A percentile compares a stretch with the other conserved stretches of the same genome.
These are phyloP conservation scores for Picea abies DNA, from an alignment of 83 land plant species.

Conservation along the genomic window DNA sequence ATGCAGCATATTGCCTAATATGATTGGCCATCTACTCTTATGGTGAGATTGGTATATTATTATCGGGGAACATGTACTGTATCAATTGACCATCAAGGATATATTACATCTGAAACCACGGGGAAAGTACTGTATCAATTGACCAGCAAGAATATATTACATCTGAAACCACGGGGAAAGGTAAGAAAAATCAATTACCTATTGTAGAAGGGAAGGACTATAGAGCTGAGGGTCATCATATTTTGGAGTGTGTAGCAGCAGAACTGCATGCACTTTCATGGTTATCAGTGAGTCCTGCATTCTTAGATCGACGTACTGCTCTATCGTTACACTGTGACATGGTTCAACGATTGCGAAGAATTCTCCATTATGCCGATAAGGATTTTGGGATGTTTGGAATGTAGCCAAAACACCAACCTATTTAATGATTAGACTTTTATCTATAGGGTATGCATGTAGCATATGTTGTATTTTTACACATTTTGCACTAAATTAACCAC, in stretches of 20 bases:
- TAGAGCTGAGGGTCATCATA: slow-evolving; percentile 48
- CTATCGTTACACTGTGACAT: slow-evolving; percentile 95
- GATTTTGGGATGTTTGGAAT: slow-evolving; percentile 29
- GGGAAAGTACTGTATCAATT: slow-evolving; percentile 16
- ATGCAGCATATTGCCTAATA: slow-evolving; percentile 38
- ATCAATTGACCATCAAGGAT: slow-evolving; percentile 4
- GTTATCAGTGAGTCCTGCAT: slow-evolving; percentile 87
- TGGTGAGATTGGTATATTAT: slow-evolving; percentile 71
- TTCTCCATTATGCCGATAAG: slow-evolving; percentile 72
- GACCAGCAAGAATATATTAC: slow-evolving; percentile 2
- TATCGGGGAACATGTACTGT: slow-evolving; percentile 44
- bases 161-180: slow-evolving; percentile 33
- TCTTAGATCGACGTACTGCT: slow-evolving; percentile 63
- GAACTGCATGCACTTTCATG: slow-evolving; percentile 92
- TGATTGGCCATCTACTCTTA: slow-evolving; percentile 91
- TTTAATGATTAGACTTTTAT: neutral
- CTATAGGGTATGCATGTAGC: neutral
- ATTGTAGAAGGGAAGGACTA: slow-evolving; percentile 49
- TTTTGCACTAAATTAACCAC: neutral
- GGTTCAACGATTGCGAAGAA: slow-evolving; percentile 71
- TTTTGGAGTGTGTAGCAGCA: slow-evolving; percentile 73
- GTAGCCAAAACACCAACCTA: neutral
- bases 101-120: slow-evolving; percentile 26
- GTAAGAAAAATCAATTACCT: slow-evolving; percentile 1
- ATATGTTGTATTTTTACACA: neutral